Evolutionary conservation across 169 alveolate species (phyloP).

Genomic region (Plasmodium adleri): DNA sequence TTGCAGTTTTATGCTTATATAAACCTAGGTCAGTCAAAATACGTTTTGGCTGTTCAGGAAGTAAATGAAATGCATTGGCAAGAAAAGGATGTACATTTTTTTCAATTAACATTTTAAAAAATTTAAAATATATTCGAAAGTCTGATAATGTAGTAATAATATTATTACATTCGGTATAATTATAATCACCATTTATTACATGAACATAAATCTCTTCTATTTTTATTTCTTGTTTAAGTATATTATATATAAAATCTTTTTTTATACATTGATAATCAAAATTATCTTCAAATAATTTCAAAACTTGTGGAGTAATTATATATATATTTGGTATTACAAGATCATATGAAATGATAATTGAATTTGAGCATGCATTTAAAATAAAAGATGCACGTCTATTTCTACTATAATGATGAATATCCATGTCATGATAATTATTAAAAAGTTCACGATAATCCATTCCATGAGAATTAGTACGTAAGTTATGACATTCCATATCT

Average conservation of each 20-base stretch:
- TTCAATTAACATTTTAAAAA: slow-evolving; percentile 63
- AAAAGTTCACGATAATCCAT: too few relatives aligned
- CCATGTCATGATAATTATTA: too few relatives aligned
- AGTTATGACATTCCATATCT: not conserved
- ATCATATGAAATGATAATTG: slow-evolving; percentile 47
- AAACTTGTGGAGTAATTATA: slow-evolving; percentile 72
- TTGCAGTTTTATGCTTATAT: slow-evolving; percentile 42
- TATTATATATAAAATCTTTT: slow-evolving; percentile 68
- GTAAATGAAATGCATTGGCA: slow-evolving; percentile 36
- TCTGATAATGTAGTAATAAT: slow-evolving; percentile 68
- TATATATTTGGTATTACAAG: slow-evolving; percentile 47
- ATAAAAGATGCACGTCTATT: not conserved
- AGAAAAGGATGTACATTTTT: slow-evolving; percentile 73
- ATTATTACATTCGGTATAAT: slow-evolving; percentile 69
- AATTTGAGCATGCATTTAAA: slow-evolving; percentile 21
- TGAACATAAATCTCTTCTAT: slow-evolving; percentile 73
- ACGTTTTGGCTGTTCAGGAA: slow-evolving; percentile 59
- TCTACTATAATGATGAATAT: too few relatives aligned
- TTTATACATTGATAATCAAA: slow-evolving; percentile 70
- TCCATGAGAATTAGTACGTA: too few relatives aligned
- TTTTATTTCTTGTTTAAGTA: slow-evolving; percentile 71
- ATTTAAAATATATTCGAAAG: slow-evolving; percentile 60
- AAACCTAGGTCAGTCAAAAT: slow-evolving; percentile 41
- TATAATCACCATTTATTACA: slow-evolving; percentile 43
- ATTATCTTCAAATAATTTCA: slow-evolving; percentile 67